Percentiles rank a stretch among this genome's conserved stretches.
phyloP scores from a whole-genome alignment of 1,284 basidiomycete species.

The Hemileia vastatrix region DNA sequence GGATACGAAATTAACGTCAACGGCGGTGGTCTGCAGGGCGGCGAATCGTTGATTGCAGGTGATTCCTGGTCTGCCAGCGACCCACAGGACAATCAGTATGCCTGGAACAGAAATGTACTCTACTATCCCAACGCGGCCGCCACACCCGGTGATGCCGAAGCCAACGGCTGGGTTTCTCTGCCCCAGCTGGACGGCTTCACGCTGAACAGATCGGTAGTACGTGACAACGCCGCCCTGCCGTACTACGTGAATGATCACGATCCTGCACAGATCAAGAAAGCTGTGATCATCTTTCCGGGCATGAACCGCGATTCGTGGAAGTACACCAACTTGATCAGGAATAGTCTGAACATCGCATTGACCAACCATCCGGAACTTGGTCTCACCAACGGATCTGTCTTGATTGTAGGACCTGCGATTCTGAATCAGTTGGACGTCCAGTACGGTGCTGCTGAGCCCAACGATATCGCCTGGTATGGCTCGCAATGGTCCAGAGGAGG shows the following conservation, averaged over 20 bases:
- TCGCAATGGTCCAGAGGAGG: slow-evolving; percentile 36
- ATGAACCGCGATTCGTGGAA: slow-evolving; percentile 40
- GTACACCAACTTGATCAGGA: slow-evolving; percentile 34
- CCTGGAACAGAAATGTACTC: no score
- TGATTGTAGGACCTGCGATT: slow-evolving; percentile 34
- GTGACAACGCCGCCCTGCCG: slow-evolving; percentile 24
- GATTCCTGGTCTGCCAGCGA: no score
- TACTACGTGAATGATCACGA: slow-evolving; percentile 34
- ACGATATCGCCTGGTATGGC: slow-evolving; percentile 33
- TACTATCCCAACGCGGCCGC: no score
- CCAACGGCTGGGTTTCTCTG: slow-evolving; percentile 34
- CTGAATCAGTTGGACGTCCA: slow-evolving; percentile 32
- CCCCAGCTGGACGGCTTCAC: slow-evolving; percentile 31
- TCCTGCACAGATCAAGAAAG: slow-evolving; percentile 32
- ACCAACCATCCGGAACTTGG: slow-evolving; percentile 18
- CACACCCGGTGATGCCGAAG: no score
- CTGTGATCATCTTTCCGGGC: slow-evolving; percentile 37
- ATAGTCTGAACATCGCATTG: slow-evolving; percentile 25
- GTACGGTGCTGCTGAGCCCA: slow-evolving; percentile 25
- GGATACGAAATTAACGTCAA: no score
- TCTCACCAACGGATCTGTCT: slow-evolving; percentile 25
- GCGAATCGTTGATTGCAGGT: no score
- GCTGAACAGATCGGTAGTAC: slow-evolving; percentile 31
- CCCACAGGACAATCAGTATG: no score
- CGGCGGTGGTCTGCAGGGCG: no score